These are phyloP conservation scores for Halophytophthora polymorphica DNA, from an alignment of 352 stramenopile genomes.

Conservation along the genomic window DNA sequence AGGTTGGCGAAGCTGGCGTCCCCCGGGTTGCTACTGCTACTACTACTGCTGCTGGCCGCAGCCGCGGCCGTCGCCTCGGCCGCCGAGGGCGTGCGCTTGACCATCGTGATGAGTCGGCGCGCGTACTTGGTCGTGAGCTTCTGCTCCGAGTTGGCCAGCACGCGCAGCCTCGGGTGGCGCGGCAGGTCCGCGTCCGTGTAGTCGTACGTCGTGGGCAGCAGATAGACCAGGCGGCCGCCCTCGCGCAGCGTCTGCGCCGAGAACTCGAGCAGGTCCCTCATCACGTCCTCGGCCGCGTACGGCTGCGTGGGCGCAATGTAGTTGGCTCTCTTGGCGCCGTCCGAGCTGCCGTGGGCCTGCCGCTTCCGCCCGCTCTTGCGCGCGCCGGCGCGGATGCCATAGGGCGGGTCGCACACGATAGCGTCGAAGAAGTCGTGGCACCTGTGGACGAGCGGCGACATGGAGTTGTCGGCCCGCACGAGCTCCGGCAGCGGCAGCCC, in stretches of 20 bases:
- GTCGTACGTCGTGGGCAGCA: constrained; percentile 81
- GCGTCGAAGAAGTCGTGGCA: constrained; percentile 79
- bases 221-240: constrained; percentile 82
- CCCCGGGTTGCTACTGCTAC: constrained; percentile 18
- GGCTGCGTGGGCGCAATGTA: constrained; percentile 95
- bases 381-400: constrained; percentile 92
- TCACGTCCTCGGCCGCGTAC: constrained; percentile 96
- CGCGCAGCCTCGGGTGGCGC: constrained; percentile 57
- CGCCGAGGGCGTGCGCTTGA: constrained; percentile 44
- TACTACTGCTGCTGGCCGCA: constrained; percentile 12
- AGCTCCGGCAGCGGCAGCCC: constrained; percentile 92
- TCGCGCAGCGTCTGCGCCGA: constrained; percentile 68
- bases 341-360: constrained; percentile 26
- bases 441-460: constrained; percentile 46
- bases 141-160: constrained; percentile 82
- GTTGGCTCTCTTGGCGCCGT: constrained; percentile 61
- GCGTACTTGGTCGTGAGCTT: constrained; percentile 83
- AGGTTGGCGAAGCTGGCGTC: constrained; percentile 69
- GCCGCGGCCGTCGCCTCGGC: constrained; percentile 7
- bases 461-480: constrained; percentile 90
- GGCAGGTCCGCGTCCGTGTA: constrained; percentile 82
- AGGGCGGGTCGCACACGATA: constrained; percentile 93
- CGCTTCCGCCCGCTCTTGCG: constrained; percentile 87
- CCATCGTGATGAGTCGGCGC: constrained; percentile 85
- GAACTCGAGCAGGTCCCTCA: constrained; percentile 95